Evolutionary conservation across 495 filamentous ascomycete species (phyloP), one percentile per base, ranked within the genome.

Genomic region (Patellaria atrata): DNA sequence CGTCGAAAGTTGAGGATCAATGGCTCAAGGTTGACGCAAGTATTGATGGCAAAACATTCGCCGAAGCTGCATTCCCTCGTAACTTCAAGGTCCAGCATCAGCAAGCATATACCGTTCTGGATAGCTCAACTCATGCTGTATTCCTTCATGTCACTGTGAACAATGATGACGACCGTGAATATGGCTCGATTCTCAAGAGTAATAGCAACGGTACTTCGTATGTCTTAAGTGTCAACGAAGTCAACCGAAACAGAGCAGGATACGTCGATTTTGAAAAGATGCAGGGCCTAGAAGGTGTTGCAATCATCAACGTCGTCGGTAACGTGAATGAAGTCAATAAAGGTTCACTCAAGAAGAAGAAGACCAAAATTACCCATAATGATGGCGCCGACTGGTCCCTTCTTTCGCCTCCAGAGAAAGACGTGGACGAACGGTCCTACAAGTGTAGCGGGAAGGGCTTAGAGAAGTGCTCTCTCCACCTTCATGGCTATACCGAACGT

Each of bases 181-280:
- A 79, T 43, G 89, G 89, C n/a, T 73, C 73, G 16, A 76, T 99
- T 33, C 67, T 99, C 50, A 96, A 96, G 67, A 92, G 83, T 46
- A 99, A 99, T 58, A 94, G 82, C 47, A 96, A 96, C 51, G 89
- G 89, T 23, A 96, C 89, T 0, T 86, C 79, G 2, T 99, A 94
- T 45, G 81, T 91, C 14, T 60, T 86, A 31, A 86, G 79, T 54
- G 59, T 87, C 6, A 58, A 67, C 30, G 69, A 66, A 0, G 79
- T 94, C 45, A 93, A 93, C 55, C 68, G 79, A 35, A 72, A 92
- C 45, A 56, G 64, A 3, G 42, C 33, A 0, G 85, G 78, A 26
- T 93, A 77, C 52, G 84, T 89, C 24, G 89, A 99, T 54, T 99
- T 93, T 52, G 89, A 99, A 53, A 92, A 92, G 62, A 82, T 92